Percentiles rank a stretch among this genome's conserved stretches.
These are phyloP conservation scores for Phytophthora litchii DNA, from an alignment of 352 stramenopile genomes.

Conservation along the genomic window DNA sequence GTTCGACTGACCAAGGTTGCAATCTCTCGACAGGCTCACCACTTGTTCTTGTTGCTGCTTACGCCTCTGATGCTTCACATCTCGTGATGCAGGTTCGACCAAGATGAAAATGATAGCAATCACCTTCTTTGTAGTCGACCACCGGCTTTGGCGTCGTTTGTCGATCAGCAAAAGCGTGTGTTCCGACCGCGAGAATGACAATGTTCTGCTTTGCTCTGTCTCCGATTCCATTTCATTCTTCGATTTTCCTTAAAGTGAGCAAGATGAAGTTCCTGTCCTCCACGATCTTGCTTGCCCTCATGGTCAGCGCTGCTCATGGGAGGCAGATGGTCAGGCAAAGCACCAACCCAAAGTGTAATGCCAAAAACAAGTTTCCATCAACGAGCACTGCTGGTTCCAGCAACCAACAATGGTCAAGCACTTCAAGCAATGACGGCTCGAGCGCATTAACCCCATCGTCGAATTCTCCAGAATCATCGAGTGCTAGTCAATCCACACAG, in stretches of 20 bases:
- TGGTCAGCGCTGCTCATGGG: slow-evolving; percentile 13
- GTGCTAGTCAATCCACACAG: slow-evolving; percentile 6
- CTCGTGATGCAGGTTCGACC: slow-evolving; percentile 15
- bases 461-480: too few species aligned
- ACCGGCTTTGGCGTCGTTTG: slow-evolving; percentile 5
- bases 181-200: slow-evolving; percentile 8
- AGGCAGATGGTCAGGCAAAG: slow-evolving; percentile 15
- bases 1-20: slow-evolving; percentile 16
- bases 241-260: slow-evolving; percentile 6
- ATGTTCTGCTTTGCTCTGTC: background rate
- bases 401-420: slow-evolving; percentile 6
- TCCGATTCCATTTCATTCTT: slow-evolving; percentile 20
- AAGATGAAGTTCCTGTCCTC: slow-evolving; percentile 30
- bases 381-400: slow-evolving; percentile 8
- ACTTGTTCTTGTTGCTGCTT: background rate
- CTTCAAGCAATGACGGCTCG: slow-evolving; percentile 2
- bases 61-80: slow-evolving; percentile 12
- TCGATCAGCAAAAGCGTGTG: slow-evolving; percentile 6
- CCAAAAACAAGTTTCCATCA: slow-evolving; percentile 19
- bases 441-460: slow-evolving; percentile 1
- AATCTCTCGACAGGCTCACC: slow-evolving; percentile 3
- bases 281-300: slow-evolving; percentile 19
- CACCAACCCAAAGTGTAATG: slow-evolving; percentile 24
- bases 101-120: slow-evolving; percentile 31
- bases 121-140: slow-evolving; percentile 20